These are phyloP conservation scores for Ampelomyces quisqualis DNA, from an alignment of 2,329 filamentous ascomycete genomes.

Conservation along the genomic window DNA sequence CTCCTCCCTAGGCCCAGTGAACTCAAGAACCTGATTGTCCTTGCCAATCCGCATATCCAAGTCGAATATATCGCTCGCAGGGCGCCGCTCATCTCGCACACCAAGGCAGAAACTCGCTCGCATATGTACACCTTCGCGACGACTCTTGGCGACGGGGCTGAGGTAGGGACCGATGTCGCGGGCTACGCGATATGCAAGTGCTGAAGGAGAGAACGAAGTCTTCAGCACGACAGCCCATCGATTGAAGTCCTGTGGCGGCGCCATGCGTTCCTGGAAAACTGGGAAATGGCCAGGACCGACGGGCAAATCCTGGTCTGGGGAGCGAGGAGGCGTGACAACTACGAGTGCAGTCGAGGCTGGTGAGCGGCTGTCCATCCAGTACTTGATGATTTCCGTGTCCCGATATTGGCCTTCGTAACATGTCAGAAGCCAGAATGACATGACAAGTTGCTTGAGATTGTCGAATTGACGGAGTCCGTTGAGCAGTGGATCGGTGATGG, in stretches of 20 bases:
- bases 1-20: constrained; percentile 49
- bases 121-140: constrained; percentile 47
- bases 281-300: constrained; percentile 35
- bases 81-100: constrained; percentile 20
- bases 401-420: constrained; percentile 42
- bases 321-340: constrained; percentile 32
- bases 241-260: constrained; percentile 32
- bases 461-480: constrained; percentile 46
- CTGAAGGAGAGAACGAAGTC: constrained; percentile 44
- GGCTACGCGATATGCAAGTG: constrained; percentile 46
- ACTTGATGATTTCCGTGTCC: constrained; percentile 48
- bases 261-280: constrained; percentile 13
- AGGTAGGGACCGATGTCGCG: constrained; percentile 45
- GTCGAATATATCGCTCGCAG: constrained; percentile 48
- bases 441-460: constrained; percentile 45
- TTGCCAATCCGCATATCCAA: constrained; percentile 47
- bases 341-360: constrained; percentile 45
- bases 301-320: constrained; percentile 21
- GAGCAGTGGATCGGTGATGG: constrained; percentile 44
- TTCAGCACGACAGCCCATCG: constrained; percentile 47
- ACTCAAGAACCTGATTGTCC: constrained; percentile 44
- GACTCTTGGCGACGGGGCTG: constrained; percentile 44
- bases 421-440: constrained; percentile 48
- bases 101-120: constrained; percentile 51
- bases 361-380: constrained; percentile 47